Percentiles rank a stretch among this genome's conserved stretches.
Evolutionary conservation across 2,329 filamentous ascomycete genomes (phyloP).

Genomic region (Furcasterigmium sp.): DNA sequence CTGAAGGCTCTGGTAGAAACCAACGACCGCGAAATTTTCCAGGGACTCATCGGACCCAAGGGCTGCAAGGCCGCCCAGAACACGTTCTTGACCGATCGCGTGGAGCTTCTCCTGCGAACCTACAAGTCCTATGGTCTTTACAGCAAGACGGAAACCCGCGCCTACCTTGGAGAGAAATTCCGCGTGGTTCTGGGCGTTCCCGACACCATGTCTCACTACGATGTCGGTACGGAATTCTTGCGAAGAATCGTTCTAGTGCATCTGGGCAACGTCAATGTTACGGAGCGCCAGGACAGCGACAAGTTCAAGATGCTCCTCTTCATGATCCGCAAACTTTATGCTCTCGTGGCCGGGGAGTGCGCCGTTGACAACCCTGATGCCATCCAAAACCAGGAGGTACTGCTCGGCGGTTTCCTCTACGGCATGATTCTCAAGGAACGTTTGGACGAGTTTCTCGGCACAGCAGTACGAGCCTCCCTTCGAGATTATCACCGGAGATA

Average conservation of each 20-base stretch:
- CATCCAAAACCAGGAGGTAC: slow-evolving; percentile 90
- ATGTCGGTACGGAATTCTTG: slow-evolving; percentile 86
- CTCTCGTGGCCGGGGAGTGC: slow-evolving; percentile 87
- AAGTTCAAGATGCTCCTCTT: slow-evolving; percentile 93
- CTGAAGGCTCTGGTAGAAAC: slow-evolving; percentile 93
- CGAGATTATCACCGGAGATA: slow-evolving; percentile 52
- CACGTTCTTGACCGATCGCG: slow-evolving; percentile 90
- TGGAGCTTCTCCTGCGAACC: slow-evolving; percentile 84
- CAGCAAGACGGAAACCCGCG: slow-evolving; percentile 72
- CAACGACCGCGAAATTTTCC: slow-evolving; percentile 93
- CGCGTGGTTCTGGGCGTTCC: slow-evolving; percentile 79
- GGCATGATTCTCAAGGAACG: slow-evolving; percentile 94
- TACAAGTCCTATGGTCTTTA: slow-evolving; percentile 90
- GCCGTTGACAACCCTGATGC: slow-evolving; percentile 94
- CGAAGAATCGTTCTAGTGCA: slow-evolving; percentile 88
- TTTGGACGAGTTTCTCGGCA: slow-evolving; percentile 77
- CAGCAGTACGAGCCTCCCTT: slow-evolving; percentile 44
- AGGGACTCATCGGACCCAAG: slow-evolving; percentile 77
- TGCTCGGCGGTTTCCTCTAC: slow-evolving; percentile 90
- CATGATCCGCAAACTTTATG: slow-evolving; percentile 94
- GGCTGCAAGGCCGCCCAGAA: slow-evolving; percentile 75
- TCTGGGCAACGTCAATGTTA: slow-evolving; percentile 79
- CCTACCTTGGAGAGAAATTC: slow-evolving; percentile 89
- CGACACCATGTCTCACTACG: slow-evolving; percentile 78
- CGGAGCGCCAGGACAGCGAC: slow-evolving; percentile 76